Evolutionary conservation across 371 early-diverging fungal species (phyloP).

Genomic region (Mortierella sp.): DNA sequence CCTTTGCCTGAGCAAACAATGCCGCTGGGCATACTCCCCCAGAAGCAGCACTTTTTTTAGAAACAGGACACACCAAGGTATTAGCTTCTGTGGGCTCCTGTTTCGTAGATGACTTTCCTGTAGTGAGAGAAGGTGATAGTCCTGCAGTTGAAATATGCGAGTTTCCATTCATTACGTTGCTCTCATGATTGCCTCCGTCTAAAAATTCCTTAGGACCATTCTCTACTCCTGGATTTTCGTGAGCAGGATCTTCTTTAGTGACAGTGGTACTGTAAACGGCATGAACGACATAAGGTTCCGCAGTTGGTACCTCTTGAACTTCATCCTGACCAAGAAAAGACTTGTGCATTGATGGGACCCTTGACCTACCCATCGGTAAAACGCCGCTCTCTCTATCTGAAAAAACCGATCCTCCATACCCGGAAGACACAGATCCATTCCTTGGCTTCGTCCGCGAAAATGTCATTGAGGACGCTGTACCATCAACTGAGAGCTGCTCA

Average conservation of each 20-base stretch:
- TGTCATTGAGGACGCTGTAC: neutral
- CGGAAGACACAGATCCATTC: constrained; percentile 25
- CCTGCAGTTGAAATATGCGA: too few relatives aligned
- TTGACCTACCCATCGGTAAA: too few relatives aligned
- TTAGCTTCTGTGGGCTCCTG: neutral
- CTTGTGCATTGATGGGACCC: too few relatives aligned
- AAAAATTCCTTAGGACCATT: too few relatives aligned
- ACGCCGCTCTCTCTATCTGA: constrained; percentile 16
- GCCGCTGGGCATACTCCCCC: constrained; percentile 47
- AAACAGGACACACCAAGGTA: constrained; percentile 36
- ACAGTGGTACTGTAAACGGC: neutral
- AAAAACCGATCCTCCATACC: constrained; percentile 32
- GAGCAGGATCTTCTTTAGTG: too few relatives aligned
- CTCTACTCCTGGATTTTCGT: too few relatives aligned
- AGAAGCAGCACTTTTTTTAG: constrained; percentile 43
- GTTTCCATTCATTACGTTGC: too few relatives aligned
- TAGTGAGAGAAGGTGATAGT: too few relatives aligned
- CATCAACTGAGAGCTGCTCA: neutral
- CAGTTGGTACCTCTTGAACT: neutral
- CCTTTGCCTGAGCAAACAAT: constrained; percentile 40
- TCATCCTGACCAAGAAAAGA: neutral
- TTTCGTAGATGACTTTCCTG: too few relatives aligned
- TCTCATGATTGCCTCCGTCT: too few relatives aligned
- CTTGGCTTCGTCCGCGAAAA: neutral
- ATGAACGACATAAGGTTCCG: constrained; percentile 30